A percentile compares a stretch with the other conserved stretches of the same genome.
These are phyloP conservation scores for Alternaria arborescens DNA, from an alignment of 2,329 filamentous ascomycete species.

Conservation along the genomic window DNA sequence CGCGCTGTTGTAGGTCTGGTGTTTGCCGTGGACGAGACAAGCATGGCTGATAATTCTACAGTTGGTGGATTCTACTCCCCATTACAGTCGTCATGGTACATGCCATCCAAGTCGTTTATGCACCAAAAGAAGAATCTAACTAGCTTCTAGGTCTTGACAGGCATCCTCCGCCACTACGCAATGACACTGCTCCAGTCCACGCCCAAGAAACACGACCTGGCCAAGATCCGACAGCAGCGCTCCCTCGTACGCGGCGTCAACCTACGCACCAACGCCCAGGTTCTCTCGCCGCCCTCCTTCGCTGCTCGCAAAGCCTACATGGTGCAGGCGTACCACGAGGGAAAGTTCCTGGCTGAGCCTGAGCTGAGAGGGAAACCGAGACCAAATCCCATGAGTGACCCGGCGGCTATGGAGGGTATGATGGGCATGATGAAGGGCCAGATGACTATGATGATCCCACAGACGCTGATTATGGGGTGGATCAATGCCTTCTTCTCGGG, in stretches of 20 bases:
- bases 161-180: constrained; percentile 94
- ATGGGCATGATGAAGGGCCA: constrained; percentile 99
- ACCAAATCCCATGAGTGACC: constrained; percentile 93
- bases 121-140: constrained; percentile 18
- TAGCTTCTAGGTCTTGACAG: constrained; percentile 76
- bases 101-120: neutral
- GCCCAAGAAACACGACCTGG: constrained; percentile 81
- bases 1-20: constrained; percentile 82
- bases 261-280: constrained; percentile 82
- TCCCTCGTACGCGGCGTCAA: constrained; percentile 84
- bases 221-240: constrained; percentile 82
- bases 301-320: constrained; percentile 81
- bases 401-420: constrained; percentile 98
- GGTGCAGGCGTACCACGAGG: constrained; percentile 81
- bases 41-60: constrained; percentile 54
- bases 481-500: constrained; percentile 99
- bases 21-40: neutral
- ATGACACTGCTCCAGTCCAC: constrained; percentile 86
- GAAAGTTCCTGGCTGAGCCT: constrained; percentile 88
- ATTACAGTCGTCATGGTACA: constrained; percentile 95
- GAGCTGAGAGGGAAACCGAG: constrained; percentile 85
- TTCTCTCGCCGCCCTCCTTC: constrained; percentile 80
- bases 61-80: constrained; percentile 98
- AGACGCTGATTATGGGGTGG: constrained; percentile 99
- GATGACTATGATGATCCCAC: constrained; percentile 99